Conservation (phyloP, 106 monocot species). For the Vanilla planifolia region DNA sequence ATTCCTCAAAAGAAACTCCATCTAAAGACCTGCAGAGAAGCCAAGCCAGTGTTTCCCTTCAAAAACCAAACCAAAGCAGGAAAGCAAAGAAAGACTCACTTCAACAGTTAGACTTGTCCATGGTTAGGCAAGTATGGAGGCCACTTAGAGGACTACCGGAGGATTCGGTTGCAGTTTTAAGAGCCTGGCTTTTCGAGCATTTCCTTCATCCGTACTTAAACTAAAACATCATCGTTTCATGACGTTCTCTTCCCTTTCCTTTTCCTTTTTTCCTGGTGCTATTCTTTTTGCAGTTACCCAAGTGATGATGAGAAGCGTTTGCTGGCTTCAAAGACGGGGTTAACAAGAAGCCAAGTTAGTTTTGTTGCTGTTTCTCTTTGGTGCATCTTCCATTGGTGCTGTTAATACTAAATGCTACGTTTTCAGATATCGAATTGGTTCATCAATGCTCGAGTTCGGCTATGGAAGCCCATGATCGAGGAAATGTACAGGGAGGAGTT, state of each 20-base stretch:
- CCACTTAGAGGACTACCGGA: conserved; percentile 59
- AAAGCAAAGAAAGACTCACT: conserved; percentile 18
- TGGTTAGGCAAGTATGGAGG: conserved; percentile 39
- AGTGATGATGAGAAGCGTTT: conserved; percentile 61
- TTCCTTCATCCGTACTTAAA: conserved; percentile 71
- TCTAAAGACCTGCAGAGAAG: conserved; percentile 15
- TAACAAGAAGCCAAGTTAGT: conserved; percentile 56
- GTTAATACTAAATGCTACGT: background rate
- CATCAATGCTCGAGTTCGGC: conserved; percentile 21
- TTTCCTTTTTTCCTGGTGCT: background rate
- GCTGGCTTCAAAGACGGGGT: conserved; percentile 52
- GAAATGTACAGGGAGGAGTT: conserved; percentile 25
- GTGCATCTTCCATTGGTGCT: background rate
- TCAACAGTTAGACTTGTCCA: conserved; percentile 30
- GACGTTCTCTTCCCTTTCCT: background rate
- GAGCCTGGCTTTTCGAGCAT: conserved; percentile 75
- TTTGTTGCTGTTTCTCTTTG: no score
- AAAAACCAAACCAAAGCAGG: background rate
- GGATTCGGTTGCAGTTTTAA: conserved; percentile 41
- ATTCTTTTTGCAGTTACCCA: conserved; percentile 40
- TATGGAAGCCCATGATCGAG: conserved; percentile 26
- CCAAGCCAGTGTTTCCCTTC: conserved; percentile 1
- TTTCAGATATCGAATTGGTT: conserved; percentile 25
- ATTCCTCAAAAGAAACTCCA: conserved; percentile 28
- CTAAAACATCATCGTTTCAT: background rate